Base-by-base conservation (phyloP, 1,284 basidiomycete genomes). In the Pulveroboletus sp. region DNA sequence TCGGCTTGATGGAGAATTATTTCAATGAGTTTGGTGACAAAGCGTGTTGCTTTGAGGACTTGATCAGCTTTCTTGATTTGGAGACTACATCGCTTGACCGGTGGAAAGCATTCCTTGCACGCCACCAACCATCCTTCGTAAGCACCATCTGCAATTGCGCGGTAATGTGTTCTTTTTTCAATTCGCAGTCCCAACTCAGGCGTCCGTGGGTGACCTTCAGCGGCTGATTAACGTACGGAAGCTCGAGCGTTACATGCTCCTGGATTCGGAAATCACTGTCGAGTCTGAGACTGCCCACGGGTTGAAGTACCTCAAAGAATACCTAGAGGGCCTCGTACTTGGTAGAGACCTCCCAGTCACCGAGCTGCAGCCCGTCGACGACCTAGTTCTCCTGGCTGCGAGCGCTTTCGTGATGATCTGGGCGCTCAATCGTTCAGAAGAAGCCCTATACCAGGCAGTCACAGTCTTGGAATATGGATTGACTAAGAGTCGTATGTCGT, bases 341-440 rank as follows among this genome's bases (percentile, higher is more conserved):
- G 92, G 90, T 45, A 73, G 75, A 50, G 75, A 79, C 52, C 77
- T 95, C 21, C 82, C 87, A 2, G 71, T 78, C 6, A 91, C 90
- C 0, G 93, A 96, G 63, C 77, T 94, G 46, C 94, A 96, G 65
- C 91, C 89, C 17, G 89, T 84, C 3, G 94, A 96, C 65, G 94
- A 95, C 64, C 78, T 95, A 33, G 87, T 81, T 11, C 76, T 95
- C 29, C 76, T 96, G 15, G 83, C 86, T 7, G 87, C 79, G 1
- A 88, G 88, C 63, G 80, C 82, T 3, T 78, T 86, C 53, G 78
- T 93, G 48, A 82, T 77, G 58, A 73, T 85, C 19, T 93, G 87
- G 83, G 75, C 74, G 45, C 65, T 83, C 44, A 76, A 78, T 57
- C 74, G 69, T 19, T 79, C 86, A 51, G 77, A 83, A 50, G 71